Base-by-base conservation (phyloP, 768 basidiomycete genomes). In the Tricholoma bakamatsutake region DNA sequence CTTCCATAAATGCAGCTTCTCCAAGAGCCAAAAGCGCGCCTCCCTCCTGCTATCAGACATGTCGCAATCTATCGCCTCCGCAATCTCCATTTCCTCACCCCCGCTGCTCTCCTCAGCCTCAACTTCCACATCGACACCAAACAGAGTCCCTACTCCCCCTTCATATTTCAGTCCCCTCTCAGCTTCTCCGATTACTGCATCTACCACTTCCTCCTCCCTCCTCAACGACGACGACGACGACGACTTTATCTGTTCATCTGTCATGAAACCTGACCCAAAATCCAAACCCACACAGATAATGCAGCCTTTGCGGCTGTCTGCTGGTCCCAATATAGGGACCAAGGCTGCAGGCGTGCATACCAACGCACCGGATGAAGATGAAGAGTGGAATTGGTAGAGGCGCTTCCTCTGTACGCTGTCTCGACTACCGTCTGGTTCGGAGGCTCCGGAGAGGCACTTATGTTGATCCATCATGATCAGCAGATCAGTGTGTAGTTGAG, bases 11-110 rank as follows among this genome's bases (percentile, higher is more conserved):
- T 24, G 28, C 57, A 89, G 87, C n/a, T 79, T 88, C 62, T 72
- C 81, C 15, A 87, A 83, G 61, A 76, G 73, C 61, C 84, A 84
- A 56, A 87, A 86, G 68, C 83, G 86, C 18, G 87, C 87, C 0
- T 86, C 87, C 0, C 60, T 80, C 1, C 74, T 89, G 30, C 64
- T 89, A 52, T 79, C 84, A 0, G 87, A 88, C 64, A 79, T 88
- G 17, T 84, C 84, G 5, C 76, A 78, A 57, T 76, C 79, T 39
- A 72, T 84, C 34, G 76, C 76, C 9, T 74, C 78, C 2, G 83
- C 77, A 0, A 48, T 48, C n/a, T 48, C 46, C 5, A 65, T 82
- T 10, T 53, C 69, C 17, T 66, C 71, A 6, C 73, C 79, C 1
- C 68, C 73, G 0, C 69, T 71, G 5, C 57, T 70, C 12, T 61